Evolutionary conservation across 768 basidiomycete species (phyloP), one percentile per base, ranked within the genome.

Genomic region (Glaciozyma antarctica): DNA sequence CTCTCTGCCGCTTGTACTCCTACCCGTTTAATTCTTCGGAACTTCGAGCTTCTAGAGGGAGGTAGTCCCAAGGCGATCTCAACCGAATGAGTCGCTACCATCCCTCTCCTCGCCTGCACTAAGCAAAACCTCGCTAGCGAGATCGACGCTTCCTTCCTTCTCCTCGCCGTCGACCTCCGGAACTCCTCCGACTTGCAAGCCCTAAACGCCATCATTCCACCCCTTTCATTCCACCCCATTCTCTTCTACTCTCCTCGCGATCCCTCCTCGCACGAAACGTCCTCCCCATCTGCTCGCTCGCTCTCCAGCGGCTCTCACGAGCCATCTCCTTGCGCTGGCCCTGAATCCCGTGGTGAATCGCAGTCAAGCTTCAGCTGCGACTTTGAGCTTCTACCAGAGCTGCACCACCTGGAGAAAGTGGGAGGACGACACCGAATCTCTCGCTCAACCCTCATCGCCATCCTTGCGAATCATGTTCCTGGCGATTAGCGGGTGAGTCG

Each of bases 401-500:
- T n/a, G n/a, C n/a, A n/a, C n/a, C n/a, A n/a, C n/a, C n/a, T n/a
- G n/a, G n/a, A n/a, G n/a, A n/a, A n/a, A n/a, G n/a, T n/a, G n/a
- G n/a, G n/a, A n/a, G n/a, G n/a, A n/a, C n/a, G n/a, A n/a, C n/a
- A n/a, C n/a, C n/a, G n/a, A n/a, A n/a, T n/a, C n/a, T n/a, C n/a
- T n/a, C n/a, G n/a, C n/a, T n/a, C n/a, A n/a, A n/a, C n/a, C n/a
- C n/a, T n/a, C n/a, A n/a, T n/a, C n/a, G n/a, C n/a, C n/a, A n/a
- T n/a, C n/a, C n/a, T 80, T 97, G 59, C 82, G 89, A 70, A 81
- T 95, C 79, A 83, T 90, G 67, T 81, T 97, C 69, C 87, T 92
- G 84, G 89, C 90, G 74, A 82, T 97, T 72, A 88, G 88, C 76
- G 84, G 85, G 92, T 95, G 78, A 84, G 92, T 84, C 8, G 22